These are phyloP conservation scores for Chionographis japonica DNA, from an alignment of 106 monocot species.

Conservation along the genomic window DNA sequence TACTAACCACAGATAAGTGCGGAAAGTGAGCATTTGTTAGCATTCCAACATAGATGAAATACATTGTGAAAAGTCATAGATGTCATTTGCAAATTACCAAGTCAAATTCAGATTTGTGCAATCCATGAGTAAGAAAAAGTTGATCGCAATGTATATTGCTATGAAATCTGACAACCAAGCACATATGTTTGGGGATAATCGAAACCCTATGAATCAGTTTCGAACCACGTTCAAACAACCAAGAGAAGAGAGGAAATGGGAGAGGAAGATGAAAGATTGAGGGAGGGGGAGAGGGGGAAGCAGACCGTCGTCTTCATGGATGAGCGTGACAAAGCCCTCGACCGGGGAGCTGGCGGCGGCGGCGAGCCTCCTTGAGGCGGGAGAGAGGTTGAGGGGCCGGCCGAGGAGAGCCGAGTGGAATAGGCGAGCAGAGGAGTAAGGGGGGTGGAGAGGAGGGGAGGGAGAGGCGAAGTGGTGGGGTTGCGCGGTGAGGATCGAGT, in stretches of 20 bases:
- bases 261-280: not conserved
- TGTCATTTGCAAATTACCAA: too few relatives aligned
- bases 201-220: not conserved
- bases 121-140: too few relatives aligned
- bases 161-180: too few relatives aligned
- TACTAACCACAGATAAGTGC: too few relatives aligned
- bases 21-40: too few relatives aligned
- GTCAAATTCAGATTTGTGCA: too few relatives aligned
- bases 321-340: constrained; percentile 70
- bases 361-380: not conserved
- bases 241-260: not conserved
- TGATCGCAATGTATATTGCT: too few relatives aligned
- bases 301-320: constrained; percentile 67
- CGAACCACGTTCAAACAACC: not conserved
- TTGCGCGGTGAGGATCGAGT: constrained; percentile 20
- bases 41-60: too few relatives aligned
- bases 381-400: constrained; percentile 4
- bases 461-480: not conserved
- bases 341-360: constrained; percentile 27
- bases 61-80: too few relatives aligned
- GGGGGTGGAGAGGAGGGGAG: not conserved
- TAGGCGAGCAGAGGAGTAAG: constrained; percentile 29
- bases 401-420: constrained; percentile 20
- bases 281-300: not conserved
- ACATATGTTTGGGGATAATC: too few relatives aligned